Percentiles rank a stretch among this genome's conserved stretches.
Conservation (phyloP, 805 yeast genomes). For the Candida dajiaensis region DNA sequence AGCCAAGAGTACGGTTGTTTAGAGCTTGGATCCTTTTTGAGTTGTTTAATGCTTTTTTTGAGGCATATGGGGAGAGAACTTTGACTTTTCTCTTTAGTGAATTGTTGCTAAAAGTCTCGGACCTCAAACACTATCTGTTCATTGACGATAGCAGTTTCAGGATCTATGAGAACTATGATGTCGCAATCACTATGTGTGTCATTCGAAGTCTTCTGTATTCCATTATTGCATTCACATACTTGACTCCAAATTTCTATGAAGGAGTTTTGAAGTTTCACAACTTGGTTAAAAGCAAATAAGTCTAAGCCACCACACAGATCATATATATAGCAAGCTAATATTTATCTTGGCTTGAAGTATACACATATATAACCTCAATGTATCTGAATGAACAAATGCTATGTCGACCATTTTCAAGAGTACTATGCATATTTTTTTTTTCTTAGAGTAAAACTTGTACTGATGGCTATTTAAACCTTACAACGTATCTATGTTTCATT, state of each 20-base stretch:
- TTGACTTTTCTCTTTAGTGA: not conserved
- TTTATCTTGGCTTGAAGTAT: too few species aligned
- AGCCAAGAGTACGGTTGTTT: not conserved
- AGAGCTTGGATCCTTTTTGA: not conserved
- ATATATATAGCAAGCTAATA: too few species aligned
- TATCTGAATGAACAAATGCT: too few species aligned
- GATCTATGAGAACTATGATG: not conserved
- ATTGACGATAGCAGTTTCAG: not conserved
- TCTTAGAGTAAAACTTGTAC: too few species aligned
- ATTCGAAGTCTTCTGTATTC: not conserved
- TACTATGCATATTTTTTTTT: too few species aligned
- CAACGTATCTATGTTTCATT: too few species aligned
- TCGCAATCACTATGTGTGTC: not conserved
- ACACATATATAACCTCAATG: too few species aligned
- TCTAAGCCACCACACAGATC: too few species aligned
- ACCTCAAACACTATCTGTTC: not conserved
- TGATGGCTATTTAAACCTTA: too few species aligned
- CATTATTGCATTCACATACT: not conserved
- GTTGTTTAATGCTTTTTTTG: not conserved
- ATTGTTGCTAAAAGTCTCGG: not conserved
- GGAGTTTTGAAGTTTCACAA: not conserved
- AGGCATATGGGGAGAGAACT: not conserved
- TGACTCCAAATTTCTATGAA: not conserved
- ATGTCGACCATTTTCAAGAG: too few species aligned
- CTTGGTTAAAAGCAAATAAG: not conserved